Percentiles rank a stretch among this genome's conserved stretches.
phyloP scores from a whole-genome alignment of 768 basidiomycete species.

The Calocybe gangraenosa region DNA sequence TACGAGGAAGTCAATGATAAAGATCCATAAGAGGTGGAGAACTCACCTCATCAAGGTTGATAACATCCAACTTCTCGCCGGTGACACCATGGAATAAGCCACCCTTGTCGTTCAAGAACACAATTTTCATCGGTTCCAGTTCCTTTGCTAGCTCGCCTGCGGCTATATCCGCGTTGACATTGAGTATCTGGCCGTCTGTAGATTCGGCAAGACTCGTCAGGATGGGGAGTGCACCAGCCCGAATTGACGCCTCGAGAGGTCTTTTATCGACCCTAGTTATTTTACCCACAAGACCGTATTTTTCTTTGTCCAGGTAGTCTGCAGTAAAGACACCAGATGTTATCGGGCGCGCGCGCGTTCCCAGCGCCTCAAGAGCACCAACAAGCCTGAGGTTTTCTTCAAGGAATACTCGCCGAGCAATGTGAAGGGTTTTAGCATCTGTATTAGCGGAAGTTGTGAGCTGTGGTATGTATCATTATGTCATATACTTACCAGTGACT shows the following conservation, averaged over 20 bases:
- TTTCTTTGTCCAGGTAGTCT: constrained; percentile 90
- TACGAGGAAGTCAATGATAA: constrained; percentile 2
- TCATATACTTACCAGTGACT: constrained; percentile 72
- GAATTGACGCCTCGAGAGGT: constrained; percentile 94
- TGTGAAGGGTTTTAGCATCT: constrained; percentile 92
- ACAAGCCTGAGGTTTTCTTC: constrained; percentile 98
- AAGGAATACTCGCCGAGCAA: constrained; percentile 94
- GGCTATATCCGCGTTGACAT: constrained; percentile 98
- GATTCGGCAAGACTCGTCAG: constrained; percentile 93
- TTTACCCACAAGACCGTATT: constrained; percentile 95
- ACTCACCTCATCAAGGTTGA: constrained; percentile 92
- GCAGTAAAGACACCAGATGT: constrained; percentile 98
- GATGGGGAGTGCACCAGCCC: constrained; percentile 94
- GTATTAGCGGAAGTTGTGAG: constrained; percentile 1
- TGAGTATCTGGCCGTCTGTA: constrained; percentile 94
- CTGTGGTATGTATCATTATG: constrained; percentile 1
- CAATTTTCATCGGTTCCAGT: constrained; percentile 97
- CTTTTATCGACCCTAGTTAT: constrained; percentile 94
- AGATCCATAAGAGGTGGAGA: constrained; percentile 1
- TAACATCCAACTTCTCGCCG: constrained; percentile 91
- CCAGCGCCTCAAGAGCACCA: constrained; percentile 86
- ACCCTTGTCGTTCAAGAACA: constrained; percentile 97
- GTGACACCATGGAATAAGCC: constrained; percentile 97
- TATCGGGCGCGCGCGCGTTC: constrained; percentile 95
- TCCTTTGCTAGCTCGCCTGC: constrained; percentile 98